Percentiles rank a stretch among this genome's conserved stretches.
These are phyloP conservation scores for Xylaria grammica DNA, from an alignment of 495 filamentous ascomycete species.

Conservation along the genomic window DNA sequence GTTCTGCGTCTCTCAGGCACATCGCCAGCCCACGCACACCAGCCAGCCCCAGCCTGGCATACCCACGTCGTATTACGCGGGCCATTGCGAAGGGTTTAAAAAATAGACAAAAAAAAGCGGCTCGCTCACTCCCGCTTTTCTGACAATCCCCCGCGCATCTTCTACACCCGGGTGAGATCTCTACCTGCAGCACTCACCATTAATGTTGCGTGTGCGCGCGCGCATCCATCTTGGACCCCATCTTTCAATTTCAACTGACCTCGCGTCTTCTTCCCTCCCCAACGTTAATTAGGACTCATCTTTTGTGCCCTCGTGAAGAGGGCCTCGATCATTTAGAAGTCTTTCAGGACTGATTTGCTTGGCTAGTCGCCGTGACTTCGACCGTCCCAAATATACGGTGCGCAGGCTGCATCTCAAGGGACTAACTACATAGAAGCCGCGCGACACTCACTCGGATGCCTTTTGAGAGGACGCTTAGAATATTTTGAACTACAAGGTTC, in stretches of 20 bases:
- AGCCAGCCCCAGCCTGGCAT: constrained; percentile 32
- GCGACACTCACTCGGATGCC: constrained; percentile 9
- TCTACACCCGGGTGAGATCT: constrained; percentile 29
- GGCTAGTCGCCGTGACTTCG: constrained; percentile 3
- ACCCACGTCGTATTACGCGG: constrained; percentile 42
- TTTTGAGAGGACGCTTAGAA: not conserved
- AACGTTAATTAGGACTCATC: not conserved
- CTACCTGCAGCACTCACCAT: constrained; percentile 17
- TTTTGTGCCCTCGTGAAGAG: not conserved
- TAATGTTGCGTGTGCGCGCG: constrained; percentile 32
- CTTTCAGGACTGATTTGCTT: not conserved
- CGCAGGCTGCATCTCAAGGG: constrained; percentile 17
- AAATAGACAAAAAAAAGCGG: constrained; percentile 36
- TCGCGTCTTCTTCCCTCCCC: constrained; percentile 10
- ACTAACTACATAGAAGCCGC: constrained; percentile 19
- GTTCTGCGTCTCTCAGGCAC: constrained; percentile 28
- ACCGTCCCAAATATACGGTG: not conserved
- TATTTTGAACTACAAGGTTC: not conserved
- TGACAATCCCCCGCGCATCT: constrained; percentile 39
- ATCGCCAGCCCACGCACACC: constrained; percentile 26
- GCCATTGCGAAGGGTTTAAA: constrained; percentile 30
- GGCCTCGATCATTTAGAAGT: not conserved
- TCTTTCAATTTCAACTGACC: constrained; percentile 20
- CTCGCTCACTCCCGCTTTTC: constrained; percentile 36
- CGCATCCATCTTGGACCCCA: constrained; percentile 23